A percentile compares a stretch with the other conserved stretches of the same genome.
Conservation (phyloP, 192 early-diverging fungal genomes). For the Cladochytrium replicatum region DNA sequence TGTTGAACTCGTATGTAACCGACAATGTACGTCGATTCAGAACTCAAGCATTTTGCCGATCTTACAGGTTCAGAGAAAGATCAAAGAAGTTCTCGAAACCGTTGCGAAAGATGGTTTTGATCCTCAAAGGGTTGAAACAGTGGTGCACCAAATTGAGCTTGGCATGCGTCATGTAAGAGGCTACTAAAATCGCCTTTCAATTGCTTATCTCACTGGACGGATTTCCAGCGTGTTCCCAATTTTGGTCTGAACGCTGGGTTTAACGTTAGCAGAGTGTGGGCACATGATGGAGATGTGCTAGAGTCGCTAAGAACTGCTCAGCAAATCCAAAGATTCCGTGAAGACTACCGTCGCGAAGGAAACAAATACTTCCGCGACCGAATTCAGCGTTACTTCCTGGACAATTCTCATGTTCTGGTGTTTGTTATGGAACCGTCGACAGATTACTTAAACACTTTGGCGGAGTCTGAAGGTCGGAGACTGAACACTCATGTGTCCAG, state of each 20-base stretch:
- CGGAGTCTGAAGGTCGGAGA: conserved; percentile 52
- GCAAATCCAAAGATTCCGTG: conserved; percentile 60
- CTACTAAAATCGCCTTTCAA: background rate
- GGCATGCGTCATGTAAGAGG: conserved; percentile 69
- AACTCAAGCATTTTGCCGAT: too few relatives aligned
- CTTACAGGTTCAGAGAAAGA: conserved; percentile 35
- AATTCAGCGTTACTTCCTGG: conserved; percentile 67
- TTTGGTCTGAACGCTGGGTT: conserved; percentile 83
- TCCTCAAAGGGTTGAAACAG: conserved; percentile 63
- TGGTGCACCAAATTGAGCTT: conserved; percentile 82
- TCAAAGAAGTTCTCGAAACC: conserved; percentile 57
- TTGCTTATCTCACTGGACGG: background rate
- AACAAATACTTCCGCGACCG: conserved; percentile 59
- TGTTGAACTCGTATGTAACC: conserved; percentile 33
- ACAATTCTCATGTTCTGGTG: conserved; percentile 66
- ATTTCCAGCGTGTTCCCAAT: conserved; percentile 59
- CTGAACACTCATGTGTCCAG: conserved; percentile 49
- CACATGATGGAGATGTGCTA: conserved; percentile 77
- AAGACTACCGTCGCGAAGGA: conserved; percentile 37
- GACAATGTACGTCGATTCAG: too few relatives aligned
- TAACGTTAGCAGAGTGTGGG: conserved; percentile 67
- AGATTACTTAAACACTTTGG: conserved; percentile 48
- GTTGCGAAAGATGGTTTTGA: conserved; percentile 70
- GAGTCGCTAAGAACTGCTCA: conserved; percentile 57
- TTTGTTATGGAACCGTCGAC: conserved; percentile 74